Evolutionary conservation across 1,284 basidiomycete genomes (phyloP).

Genomic region (Papiliotrema nemorosa): DNA sequence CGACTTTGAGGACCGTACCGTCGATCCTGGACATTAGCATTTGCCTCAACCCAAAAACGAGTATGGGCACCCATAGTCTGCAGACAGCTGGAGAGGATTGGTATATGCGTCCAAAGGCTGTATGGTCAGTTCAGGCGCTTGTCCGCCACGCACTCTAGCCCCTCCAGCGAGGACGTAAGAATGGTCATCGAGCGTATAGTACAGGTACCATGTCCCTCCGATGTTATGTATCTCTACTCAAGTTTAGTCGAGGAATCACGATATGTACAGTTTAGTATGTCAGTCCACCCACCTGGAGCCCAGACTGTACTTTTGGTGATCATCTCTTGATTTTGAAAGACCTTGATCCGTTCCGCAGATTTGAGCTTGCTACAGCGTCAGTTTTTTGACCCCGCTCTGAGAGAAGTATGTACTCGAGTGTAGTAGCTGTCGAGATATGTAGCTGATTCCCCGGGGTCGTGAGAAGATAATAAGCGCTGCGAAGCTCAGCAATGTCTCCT

Average conservation of each 20-base stretch:
- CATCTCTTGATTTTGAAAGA: not conserved
- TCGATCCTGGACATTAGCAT: not conserved
- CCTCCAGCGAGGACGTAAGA: not conserved
- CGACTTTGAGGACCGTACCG: not conserved
- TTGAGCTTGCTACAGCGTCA: not conserved
- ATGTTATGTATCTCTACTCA: conserved; percentile 1
- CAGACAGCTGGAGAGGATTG: not conserved
- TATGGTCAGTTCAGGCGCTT: not conserved
- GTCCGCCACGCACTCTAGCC: not conserved
- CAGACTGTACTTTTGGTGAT: not conserved
- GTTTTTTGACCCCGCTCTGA: not conserved
- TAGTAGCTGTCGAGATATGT: not conserved
- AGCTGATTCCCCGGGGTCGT: not conserved
- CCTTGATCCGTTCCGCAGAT: not conserved
- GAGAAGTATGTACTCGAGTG: not conserved
- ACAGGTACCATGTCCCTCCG: not conserved
- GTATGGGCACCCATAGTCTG: not conserved
- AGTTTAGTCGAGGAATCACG: not conserved
- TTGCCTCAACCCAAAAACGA: not conserved
- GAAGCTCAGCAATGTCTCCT: not conserved
- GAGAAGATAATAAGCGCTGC: conserved; percentile 1
- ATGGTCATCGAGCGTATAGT: conserved; percentile 3
- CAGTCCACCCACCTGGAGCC: not conserved
- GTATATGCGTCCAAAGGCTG: not conserved
- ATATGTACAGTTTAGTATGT: not conserved